These are phyloP conservation scores for Hypoxylon sp. DNA, from an alignment of 2,329 filamentous ascomycete genomes.

Conservation along the genomic window DNA sequence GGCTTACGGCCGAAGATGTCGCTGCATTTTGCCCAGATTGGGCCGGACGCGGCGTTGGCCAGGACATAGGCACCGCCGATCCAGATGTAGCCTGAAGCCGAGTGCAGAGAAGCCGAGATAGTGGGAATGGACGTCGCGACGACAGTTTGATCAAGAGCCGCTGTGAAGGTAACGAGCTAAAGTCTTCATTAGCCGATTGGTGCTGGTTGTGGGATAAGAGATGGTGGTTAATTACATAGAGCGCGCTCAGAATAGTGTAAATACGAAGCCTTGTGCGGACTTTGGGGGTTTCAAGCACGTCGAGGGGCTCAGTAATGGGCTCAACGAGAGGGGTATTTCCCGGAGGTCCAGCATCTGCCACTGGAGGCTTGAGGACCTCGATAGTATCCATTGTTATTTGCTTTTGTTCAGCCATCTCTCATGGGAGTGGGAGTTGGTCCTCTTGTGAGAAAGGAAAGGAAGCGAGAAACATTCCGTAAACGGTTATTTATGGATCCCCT, in stretches of 20 bases:
- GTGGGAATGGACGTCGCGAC: conserved; percentile 66
- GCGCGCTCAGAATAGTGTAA: conserved; percentile 45
- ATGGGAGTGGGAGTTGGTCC: not conserved
- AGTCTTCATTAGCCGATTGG: conserved; percentile 11
- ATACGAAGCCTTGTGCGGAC: conserved; percentile 48
- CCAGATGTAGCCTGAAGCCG: conserved; percentile 73
- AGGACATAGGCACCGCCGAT: conserved; percentile 76
- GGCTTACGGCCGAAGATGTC: conserved; percentile 63
- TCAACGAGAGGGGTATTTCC: conserved; percentile 10
- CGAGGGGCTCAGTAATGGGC: conserved; percentile 31
- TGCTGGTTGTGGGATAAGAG: not conserved
- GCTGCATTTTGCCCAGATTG: conserved; percentile 69
- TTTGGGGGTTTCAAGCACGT: conserved; percentile 39
- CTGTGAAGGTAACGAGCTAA: conserved; percentile 43
- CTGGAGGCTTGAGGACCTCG: conserved; percentile 4
- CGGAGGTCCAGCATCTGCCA: conserved; percentile 10
- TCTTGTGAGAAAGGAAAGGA: not conserved
- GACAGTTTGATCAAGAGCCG: conserved; percentile 59
- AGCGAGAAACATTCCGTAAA: not conserved
- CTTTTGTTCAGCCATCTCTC: conserved; percentile 5
- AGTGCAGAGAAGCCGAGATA: conserved; percentile 65
- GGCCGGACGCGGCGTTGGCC: conserved; percentile 70
- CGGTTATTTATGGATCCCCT: not conserved
- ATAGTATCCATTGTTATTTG: conserved; percentile 20
- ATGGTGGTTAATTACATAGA: conserved; percentile 43